Evolutionary conservation across 2,329 filamentous ascomycete genomes (phyloP).

Genomic region (Fusarium penzigii): DNA sequence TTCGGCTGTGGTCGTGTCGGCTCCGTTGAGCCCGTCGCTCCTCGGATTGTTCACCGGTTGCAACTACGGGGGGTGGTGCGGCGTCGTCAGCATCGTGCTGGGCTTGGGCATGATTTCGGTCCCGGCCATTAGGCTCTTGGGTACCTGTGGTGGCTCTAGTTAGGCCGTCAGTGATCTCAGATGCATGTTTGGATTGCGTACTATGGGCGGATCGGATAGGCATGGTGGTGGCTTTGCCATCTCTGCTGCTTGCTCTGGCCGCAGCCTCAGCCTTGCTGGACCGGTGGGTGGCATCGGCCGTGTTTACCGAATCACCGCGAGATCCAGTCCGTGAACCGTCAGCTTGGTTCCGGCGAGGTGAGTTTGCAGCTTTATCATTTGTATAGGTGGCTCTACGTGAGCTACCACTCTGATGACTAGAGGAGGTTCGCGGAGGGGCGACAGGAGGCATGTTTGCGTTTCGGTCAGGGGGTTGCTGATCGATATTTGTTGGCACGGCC

Average conservation of each 20-base stretch:
- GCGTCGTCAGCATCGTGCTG: slow-evolving; percentile 42
- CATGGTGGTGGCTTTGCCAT: slow-evolving; percentile 42
- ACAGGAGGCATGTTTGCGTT: slow-evolving; percentile 67
- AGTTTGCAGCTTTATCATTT: slow-evolving; percentile 46
- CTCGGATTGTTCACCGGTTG: slow-evolving; percentile 47
- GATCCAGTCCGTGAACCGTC: slow-evolving; percentile 39
- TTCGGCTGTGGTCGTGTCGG: slow-evolving; percentile 57
- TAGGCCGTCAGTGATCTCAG: slow-evolving; percentile 78
- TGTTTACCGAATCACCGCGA: slow-evolving; percentile 33
- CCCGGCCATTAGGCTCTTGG: slow-evolving; percentile 34
- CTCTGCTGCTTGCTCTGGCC: slow-evolving; percentile 42
- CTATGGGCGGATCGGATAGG: slow-evolving; percentile 47
- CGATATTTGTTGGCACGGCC: slow-evolving; percentile 42
- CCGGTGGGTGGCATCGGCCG: slow-evolving; percentile 32
- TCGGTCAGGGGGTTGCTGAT: slow-evolving; percentile 48
- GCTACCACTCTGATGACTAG: slow-evolving; percentile 52
- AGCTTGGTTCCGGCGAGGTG: slow-evolving; percentile 42
- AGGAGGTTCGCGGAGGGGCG: slow-evolving; percentile 80
- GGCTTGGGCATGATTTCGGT: slow-evolving; percentile 26
- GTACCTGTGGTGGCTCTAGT: slow-evolving; percentile 63
- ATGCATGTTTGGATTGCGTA: slow-evolving; percentile 58
- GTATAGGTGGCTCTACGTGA: slow-evolving; percentile 47
- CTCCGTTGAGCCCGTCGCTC: slow-evolving; percentile 53
- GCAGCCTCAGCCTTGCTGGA: slow-evolving; percentile 40
- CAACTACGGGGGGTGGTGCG: slow-evolving; percentile 46